phyloP scores from a whole-genome alignment of 495 filamentous ascomycete species.

The Neurospora tetraspora region DNA sequence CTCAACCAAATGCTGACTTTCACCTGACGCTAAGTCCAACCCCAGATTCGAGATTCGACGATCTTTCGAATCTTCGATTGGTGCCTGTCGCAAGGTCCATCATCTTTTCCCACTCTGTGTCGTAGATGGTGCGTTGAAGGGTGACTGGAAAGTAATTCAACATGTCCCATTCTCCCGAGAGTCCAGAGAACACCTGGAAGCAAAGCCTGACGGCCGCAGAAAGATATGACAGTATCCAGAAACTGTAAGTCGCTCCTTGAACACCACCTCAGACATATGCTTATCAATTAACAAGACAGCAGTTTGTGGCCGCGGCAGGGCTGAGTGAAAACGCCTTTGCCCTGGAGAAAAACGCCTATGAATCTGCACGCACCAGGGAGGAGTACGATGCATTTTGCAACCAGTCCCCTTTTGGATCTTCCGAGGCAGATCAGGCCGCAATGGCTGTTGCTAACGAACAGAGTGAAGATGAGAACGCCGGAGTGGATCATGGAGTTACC shows the following conservation, averaged over 20 bases:
- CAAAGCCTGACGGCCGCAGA: conserved; percentile 30
- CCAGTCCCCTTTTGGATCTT: neutral
- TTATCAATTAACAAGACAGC: neutral
- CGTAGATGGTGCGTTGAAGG: neutral
- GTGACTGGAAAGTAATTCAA: neutral
- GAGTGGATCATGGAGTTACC: conserved; percentile 31
- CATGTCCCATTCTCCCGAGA: neutral
- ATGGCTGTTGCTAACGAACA: neutral
- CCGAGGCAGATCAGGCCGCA: neutral
- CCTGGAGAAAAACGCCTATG: conserved; percentile 35
- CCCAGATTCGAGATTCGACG: neutral
- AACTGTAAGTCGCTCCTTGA: conserved; percentile 28
- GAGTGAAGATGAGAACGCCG: conserved; percentile 10
- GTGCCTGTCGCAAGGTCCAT: neutral
- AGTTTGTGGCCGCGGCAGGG: conserved; percentile 6
- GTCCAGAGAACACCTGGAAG: neutral
- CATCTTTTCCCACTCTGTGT: neutral
- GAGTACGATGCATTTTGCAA: conserved; percentile 32
- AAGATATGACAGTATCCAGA: conserved; percentile 43
- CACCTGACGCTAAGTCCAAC: neutral
- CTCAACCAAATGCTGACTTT: neutral
- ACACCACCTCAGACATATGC: neutral
- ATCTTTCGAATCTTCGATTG: neutral
- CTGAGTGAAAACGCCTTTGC: conserved; percentile 21
- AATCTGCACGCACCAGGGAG: conserved; percentile 31